A percentile compares a stretch with the other conserved stretches of the same genome.
Conservation (phyloP, 352 stramenopile genomes). For the Pythium grandisporangium region DNA sequence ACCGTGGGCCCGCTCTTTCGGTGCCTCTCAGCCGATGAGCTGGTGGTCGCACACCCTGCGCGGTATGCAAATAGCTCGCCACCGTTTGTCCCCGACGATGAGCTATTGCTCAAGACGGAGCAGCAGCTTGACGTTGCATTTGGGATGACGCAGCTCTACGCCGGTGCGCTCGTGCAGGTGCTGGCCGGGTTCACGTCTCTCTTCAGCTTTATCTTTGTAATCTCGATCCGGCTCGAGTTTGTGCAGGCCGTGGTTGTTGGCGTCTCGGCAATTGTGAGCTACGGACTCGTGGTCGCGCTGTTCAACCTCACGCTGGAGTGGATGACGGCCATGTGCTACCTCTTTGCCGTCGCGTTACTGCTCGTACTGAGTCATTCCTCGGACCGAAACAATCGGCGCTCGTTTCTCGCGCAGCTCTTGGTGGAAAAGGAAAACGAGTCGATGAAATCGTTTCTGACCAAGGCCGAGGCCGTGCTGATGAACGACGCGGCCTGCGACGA, state of each 20-base stretch:
- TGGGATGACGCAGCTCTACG: slow-evolving; percentile 35
- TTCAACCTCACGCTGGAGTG: slow-evolving; percentile 57
- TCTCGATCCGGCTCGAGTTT: slow-evolving; percentile 84
- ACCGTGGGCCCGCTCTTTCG: slow-evolving; percentile 25
- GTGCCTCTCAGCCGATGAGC: slow-evolving; percentile 21
- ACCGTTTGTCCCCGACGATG: slow-evolving; percentile 22
- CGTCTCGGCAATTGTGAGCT: slow-evolving; percentile 38
- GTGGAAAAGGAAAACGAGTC: slow-evolving; percentile 84
- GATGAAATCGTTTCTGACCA: slow-evolving; percentile 64
- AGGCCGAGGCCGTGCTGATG: slow-evolving; percentile 74
- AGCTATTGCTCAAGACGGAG: slow-evolving; percentile 10
- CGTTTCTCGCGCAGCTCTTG: slow-evolving; percentile 74
- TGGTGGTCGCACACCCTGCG: too few relatives aligned
- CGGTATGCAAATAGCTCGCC: too few relatives aligned
- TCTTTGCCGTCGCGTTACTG: slow-evolving; percentile 57
- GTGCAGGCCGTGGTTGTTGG: slow-evolving; percentile 76
- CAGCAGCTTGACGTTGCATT: slow-evolving; percentile 18
- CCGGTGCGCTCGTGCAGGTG: slow-evolving; percentile 48
- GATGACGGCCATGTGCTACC: slow-evolving; percentile 51
- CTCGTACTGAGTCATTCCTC: slow-evolving; percentile 74
- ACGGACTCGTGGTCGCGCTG: slow-evolving; percentile 40
- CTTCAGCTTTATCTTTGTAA: slow-evolving; percentile 78
- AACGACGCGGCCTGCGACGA: slow-evolving; percentile 68
- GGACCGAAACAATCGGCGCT: slow-evolving; percentile 69
- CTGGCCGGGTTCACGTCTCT: slow-evolving; percentile 57